A percentile compares a stretch with the other conserved stretches of the same genome.
Evolutionary conservation across 2,329 filamentous ascomycete species (phyloP).

Genomic region (Botryotinia narcissicola): DNA sequence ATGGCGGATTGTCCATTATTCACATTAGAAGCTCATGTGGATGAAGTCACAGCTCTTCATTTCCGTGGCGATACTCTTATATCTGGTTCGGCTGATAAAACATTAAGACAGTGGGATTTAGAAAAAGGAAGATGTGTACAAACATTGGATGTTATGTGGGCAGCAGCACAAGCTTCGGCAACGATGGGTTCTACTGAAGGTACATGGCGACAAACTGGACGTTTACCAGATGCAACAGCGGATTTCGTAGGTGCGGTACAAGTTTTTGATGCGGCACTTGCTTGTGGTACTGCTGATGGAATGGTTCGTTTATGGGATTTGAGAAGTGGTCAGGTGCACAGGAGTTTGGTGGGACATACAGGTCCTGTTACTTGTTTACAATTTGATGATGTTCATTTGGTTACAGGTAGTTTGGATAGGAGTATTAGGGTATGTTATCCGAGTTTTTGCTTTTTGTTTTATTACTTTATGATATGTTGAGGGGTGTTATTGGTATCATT

Average conservation of each 20-base stretch:
- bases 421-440: constrained; percentile 78
- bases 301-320: constrained; percentile 98
- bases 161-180: constrained; percentile 82
- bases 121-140: constrained; percentile 97
- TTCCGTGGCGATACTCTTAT: constrained; percentile 87
- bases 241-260: constrained; percentile 95
- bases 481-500: background rate
- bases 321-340: constrained; percentile 92
- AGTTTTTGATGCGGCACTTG: constrained; percentile 92
- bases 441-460: background rate
- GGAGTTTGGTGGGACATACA: constrained; percentile 92
- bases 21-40: constrained; percentile 84
- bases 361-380: constrained; percentile 91
- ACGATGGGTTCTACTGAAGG: constrained; percentile 60
- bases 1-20: constrained; percentile 90
- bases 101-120: constrained; percentile 94
- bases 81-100: constrained; percentile 96
- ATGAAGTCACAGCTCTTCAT: constrained; percentile 90
- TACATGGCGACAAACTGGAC: constrained; percentile 69
- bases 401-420: constrained; percentile 88
- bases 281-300: constrained; percentile 94
- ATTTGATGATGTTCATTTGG: constrained; percentile 92
- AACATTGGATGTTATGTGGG: constrained; percentile 97
- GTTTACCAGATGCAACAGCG: constrained; percentile 64
- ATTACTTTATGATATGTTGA: no score